phyloP scores from a whole-genome alignment of 768 basidiomycete species.

The Trametopsis cervina region DNA sequence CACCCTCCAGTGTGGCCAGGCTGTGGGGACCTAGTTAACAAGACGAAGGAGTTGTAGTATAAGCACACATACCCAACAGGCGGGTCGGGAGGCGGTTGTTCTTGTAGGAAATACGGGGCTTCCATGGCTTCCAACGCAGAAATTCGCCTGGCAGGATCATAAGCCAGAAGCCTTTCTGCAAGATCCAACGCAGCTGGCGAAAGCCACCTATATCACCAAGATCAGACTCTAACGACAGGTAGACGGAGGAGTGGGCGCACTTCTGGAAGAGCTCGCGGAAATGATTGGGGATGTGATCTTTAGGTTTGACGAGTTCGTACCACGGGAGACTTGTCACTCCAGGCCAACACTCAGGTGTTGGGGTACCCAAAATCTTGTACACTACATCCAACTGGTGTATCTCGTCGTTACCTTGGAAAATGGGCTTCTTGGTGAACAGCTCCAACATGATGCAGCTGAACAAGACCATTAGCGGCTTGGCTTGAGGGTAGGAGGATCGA shows the following conservation, averaged over 20 bases:
- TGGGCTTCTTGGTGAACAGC: slow-evolving; percentile 87
- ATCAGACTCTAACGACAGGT: neutral
- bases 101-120: slow-evolving; percentile 77
- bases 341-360: slow-evolving; percentile 77
- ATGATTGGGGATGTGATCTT: slow-evolving; percentile 60
- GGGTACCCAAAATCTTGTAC: slow-evolving; percentile 87
- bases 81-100: slow-evolving; percentile 64
- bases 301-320: slow-evolving; percentile 97
- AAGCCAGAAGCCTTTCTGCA: slow-evolving; percentile 74
- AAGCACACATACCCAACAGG: slow-evolving; percentile 65
- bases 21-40: slow-evolving; percentile 30
- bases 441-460: slow-evolving; percentile 96
- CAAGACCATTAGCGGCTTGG: neutral
- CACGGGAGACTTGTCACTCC: slow-evolving; percentile 81
- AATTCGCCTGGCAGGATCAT: slow-evolving; percentile 71
- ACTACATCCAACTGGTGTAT: slow-evolving; percentile 95
- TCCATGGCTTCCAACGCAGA: slow-evolving; percentile 77
- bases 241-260: slow-evolving; percentile 33
- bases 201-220: slow-evolving; percentile 58
- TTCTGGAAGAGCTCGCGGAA: slow-evolving; percentile 84
- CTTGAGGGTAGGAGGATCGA: slow-evolving; percentile 3
- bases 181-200: slow-evolving; percentile 83
- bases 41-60: neutral
- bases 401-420: slow-evolving; percentile 98
- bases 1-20: slow-evolving; percentile 76